Percentiles rank a stretch among this genome's conserved stretches.
phyloP scores from a whole-genome alignment of 1,139 yeast species.

The Geotrichum fermentans region DNA sequence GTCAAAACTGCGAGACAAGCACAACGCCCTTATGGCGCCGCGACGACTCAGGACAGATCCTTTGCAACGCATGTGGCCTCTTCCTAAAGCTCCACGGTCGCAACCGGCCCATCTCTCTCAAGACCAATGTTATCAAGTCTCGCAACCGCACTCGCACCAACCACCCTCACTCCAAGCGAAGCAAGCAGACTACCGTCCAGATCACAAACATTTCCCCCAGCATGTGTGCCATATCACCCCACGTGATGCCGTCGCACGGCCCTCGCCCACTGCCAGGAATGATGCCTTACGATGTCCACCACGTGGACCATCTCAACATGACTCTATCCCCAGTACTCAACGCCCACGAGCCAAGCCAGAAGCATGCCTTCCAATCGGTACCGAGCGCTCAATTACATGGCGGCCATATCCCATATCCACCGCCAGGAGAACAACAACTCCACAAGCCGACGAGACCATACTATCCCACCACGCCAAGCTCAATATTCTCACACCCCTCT shows the following conservation, averaged over 20 bases:
- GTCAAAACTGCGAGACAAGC: conserved; percentile 85
- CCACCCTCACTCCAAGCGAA: conserved; percentile 7
- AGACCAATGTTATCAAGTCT: conserved; percentile 86
- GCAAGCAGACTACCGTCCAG: conserved; percentile 23
- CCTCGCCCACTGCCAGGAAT: conserved; percentile 24
- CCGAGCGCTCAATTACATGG: not conserved
- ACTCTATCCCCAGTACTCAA: not conserved
- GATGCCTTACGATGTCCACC: conserved; percentile 12
- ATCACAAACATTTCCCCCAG: conserved; percentile 25
- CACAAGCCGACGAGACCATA: no score
- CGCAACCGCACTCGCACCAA: conserved; percentile 56
- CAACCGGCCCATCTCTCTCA: conserved; percentile 82
- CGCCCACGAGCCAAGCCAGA: conserved; percentile 1
- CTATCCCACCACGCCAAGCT: conserved; percentile 15
- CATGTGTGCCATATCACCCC: conserved; percentile 26
- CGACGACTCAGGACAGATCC: conserved; percentile 86
- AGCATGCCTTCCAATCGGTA: not conserved
- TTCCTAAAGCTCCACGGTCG: conserved; percentile 86
- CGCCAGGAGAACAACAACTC: not conserved
- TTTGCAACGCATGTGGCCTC: conserved; percentile 91
- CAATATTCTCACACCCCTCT: conserved; percentile 11
- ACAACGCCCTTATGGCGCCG: conserved; percentile 93
- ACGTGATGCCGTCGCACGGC: conserved; percentile 24
- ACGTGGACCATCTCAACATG: conserved; percentile 8
- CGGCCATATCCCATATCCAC: not conserved